A percentile compares a stretch with the other conserved stretches of the same genome.
These are phyloP conservation scores for Apostasia ramifera DNA, from an alignment of 106 monocot species.

Conservation along the genomic window DNA sequence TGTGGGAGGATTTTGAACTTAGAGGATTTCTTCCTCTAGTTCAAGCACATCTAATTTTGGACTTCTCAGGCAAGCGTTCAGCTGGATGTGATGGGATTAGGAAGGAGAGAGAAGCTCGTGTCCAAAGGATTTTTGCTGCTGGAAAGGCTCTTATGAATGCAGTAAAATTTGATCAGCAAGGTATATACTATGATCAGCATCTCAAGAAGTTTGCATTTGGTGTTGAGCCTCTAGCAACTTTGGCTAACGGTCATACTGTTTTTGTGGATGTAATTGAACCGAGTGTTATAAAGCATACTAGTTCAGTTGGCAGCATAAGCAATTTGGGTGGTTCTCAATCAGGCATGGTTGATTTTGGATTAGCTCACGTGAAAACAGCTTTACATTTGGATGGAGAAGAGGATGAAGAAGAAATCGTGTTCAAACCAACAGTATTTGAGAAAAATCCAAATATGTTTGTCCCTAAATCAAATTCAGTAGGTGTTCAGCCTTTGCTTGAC, in stretches of 20 bases:
- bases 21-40: slow-evolving; percentile 81
- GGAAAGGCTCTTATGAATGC: slow-evolving; percentile 51
- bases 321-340: slow-evolving; percentile 8
- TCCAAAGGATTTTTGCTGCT: slow-evolving; percentile 82
- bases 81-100: slow-evolving; percentile 39
- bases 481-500: slow-evolving; percentile 18
- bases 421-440: slow-evolving; percentile 58
- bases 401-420: slow-evolving; percentile 89
- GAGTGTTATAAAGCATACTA: slow-evolving; percentile 14
- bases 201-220: slow-evolving; percentile 63
- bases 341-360: slow-evolving; percentile 7
- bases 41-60: slow-evolving; percentile 87
- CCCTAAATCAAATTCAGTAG: slow-evolving; percentile 21
- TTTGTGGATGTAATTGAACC: slow-evolving; percentile 6
- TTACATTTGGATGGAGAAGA: slow-evolving; percentile 41
- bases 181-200: slow-evolving; percentile 57
- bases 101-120: slow-evolving; percentile 66
- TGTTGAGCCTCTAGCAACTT: slow-evolving; percentile 23
- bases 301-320: slow-evolving; percentile 16
- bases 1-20: slow-evolving; percentile 96
- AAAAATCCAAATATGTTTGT: slow-evolving; percentile 12
- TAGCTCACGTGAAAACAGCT: slow-evolving; percentile 9
- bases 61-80: slow-evolving; percentile 68
- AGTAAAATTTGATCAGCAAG: slow-evolving; percentile 46
- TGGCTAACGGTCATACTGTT: slow-evolving; percentile 6